phyloP scores from a whole-genome alignment of 2,329 filamentous ascomycete genomes.

The Calonectria hongkongensis region DNA sequence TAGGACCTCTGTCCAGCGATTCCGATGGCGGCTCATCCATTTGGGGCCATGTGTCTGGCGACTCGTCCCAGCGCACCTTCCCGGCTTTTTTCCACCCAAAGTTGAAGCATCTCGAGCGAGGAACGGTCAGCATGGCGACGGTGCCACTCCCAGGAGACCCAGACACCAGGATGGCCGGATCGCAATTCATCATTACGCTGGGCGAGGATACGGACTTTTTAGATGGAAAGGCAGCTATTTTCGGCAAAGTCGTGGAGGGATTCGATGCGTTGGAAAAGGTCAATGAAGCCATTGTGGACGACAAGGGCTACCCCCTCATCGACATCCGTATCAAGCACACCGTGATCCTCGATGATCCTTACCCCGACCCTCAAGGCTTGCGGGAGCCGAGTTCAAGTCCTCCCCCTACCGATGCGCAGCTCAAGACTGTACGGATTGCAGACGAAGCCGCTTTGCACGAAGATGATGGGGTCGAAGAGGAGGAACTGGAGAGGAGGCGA shows the following conservation, averaged over 20 bases:
- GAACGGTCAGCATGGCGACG: constrained; percentile 98
- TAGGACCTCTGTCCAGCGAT: constrained; percentile 87
- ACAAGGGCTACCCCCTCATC: constrained; percentile 89
- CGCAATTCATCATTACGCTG: constrained; percentile 95
- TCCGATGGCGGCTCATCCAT: constrained; percentile 96
- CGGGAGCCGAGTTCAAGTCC: constrained; percentile 87
- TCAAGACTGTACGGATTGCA: constrained; percentile 92
- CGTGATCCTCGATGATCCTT: constrained; percentile 93
- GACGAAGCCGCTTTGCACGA: constrained; percentile 89
- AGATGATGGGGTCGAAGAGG: constrained; percentile 82
- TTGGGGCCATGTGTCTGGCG: constrained; percentile 86
- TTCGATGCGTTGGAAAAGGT: constrained; percentile 96
- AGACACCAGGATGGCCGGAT: constrained; percentile 87
- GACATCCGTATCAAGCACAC: constrained; percentile 97
- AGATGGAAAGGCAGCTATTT: constrained; percentile 95
- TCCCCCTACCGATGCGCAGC: constrained; percentile 86
- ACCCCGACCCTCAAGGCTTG: constrained; percentile 85
- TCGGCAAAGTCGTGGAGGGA: constrained; percentile 95
- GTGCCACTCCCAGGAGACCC: constrained; percentile 84
- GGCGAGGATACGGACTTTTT: constrained; percentile 92
- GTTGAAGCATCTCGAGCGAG: constrained; percentile 90
- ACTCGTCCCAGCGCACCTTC: constrained; percentile 83
- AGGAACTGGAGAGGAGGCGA: constrained; percentile 85
- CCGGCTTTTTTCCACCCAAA: constrained; percentile 89
- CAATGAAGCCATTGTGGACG: constrained; percentile 91